Evolutionary conservation across 73 alveolate species (phyloP).

Genomic region (Halteria grandinella): DNA sequence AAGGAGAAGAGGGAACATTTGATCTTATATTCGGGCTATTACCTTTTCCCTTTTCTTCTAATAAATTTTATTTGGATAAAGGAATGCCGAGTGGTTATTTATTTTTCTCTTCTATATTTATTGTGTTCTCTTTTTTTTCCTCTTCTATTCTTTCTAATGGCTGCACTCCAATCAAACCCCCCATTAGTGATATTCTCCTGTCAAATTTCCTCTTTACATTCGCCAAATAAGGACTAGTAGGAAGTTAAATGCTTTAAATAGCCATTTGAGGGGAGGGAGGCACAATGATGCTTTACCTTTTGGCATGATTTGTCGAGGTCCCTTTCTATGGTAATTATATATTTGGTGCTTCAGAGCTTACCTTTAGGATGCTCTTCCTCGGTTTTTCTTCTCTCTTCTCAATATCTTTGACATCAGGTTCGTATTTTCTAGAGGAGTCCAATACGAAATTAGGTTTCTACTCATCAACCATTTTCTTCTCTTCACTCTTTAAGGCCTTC

Average conservation of each 20-base stretch:
- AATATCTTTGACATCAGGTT: not conserved
- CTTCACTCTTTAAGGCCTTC: too few relatives aligned
- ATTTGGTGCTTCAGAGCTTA: not conserved
- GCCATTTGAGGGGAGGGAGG: slow-evolving; percentile 16
- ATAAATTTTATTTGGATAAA: too few relatives aligned
- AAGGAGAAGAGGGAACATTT: too few relatives aligned
- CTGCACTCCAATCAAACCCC: not conserved
- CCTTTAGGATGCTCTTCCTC: not conserved
- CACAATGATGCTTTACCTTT: slow-evolving; percentile 17
- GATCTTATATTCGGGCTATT: too few relatives aligned
- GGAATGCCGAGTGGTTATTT: too few relatives aligned
- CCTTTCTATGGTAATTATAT: not conserved
- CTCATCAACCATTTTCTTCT: too few relatives aligned
- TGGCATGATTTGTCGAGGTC: not conserved
- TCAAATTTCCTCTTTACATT: slow-evolving; percentile 25
- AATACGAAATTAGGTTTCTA: not conserved
- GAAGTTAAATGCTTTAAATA: not conserved
- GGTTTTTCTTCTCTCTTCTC: not conserved
- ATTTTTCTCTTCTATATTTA: too few relatives aligned
- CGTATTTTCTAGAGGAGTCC: not conserved
- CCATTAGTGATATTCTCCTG: not conserved
- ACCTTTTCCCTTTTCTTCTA: too few relatives aligned
- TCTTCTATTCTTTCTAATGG: not conserved
- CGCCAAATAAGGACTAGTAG: slow-evolving; percentile 24
- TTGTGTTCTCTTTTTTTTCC: not conserved